Conservation (phyloP, 495 filamentous ascomycete genomes). For the Hypomontagnella monticulosa region DNA sequence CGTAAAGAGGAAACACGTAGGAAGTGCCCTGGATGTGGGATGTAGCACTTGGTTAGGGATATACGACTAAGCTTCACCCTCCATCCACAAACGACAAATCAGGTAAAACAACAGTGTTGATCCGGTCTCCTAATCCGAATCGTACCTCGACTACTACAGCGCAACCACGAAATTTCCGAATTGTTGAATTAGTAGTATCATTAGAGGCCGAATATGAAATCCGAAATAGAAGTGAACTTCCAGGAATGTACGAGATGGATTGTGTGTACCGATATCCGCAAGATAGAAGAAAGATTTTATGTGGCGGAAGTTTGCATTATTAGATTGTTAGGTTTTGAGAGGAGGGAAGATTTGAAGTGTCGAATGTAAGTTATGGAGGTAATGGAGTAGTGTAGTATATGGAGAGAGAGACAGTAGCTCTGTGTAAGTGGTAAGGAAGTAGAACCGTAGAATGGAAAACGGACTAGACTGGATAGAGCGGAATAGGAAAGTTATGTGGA, state of each 20-base stretch:
- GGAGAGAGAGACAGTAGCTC: constrained; percentile 4
- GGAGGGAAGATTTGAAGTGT: constrained; percentile 21
- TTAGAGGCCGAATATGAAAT: constrained; percentile 21
- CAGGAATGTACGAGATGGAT: not conserved
- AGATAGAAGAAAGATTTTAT: constrained; percentile 7
- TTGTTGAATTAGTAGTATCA: constrained; percentile 22
- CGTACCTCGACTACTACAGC: constrained; percentile 16
- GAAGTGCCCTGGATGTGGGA: constrained; percentile 13
- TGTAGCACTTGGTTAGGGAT: constrained; percentile 8
- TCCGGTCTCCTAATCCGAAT: constrained; percentile 4
- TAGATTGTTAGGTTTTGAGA: constrained; percentile 3
- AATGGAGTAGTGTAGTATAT: constrained; percentile 3
- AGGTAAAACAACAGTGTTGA: not conserved
- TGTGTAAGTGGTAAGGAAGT: constrained; percentile 25
- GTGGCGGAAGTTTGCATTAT: constrained; percentile 10
- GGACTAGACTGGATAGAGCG: constrained; percentile 35
- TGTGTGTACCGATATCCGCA: not conserved
- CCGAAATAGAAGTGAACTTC: constrained; percentile 9
- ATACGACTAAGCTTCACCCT: constrained; percentile 5
- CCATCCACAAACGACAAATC: constrained; percentile 15
- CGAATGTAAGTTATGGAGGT: constrained; percentile 25
- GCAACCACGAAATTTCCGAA: constrained; percentile 27
- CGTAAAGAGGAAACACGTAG: constrained; percentile 10
- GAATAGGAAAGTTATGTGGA: constrained; percentile 30
- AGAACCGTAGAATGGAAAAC: constrained; percentile 23